Evolutionary conservation across 148 eudicot genomes (phyloP).

Genomic region (Fagopyrum tataricum): DNA sequence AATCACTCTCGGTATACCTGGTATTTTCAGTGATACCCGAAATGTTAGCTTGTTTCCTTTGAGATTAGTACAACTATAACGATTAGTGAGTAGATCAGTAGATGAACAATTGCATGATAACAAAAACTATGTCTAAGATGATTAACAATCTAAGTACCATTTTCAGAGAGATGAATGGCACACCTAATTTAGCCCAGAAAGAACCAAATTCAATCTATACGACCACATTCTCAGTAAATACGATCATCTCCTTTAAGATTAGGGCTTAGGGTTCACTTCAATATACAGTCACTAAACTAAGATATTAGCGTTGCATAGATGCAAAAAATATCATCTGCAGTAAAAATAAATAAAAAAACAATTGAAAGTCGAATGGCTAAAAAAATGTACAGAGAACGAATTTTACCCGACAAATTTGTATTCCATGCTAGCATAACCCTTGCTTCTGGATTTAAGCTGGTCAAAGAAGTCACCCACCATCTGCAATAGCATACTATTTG

Average conservation of each 20-base stretch:
- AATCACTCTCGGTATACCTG: constrained; percentile 85
- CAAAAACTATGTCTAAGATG: not conserved
- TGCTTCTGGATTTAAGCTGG: constrained; percentile 94
- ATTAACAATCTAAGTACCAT: not conserved
- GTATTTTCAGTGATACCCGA: constrained; percentile 16
- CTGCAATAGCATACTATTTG: constrained; percentile 29
- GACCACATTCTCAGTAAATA: not conserved
- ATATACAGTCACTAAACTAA: no score
- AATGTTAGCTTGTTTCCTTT: constrained; percentile 1
- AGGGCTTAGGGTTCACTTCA: no score
- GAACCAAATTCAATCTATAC: not conserved
- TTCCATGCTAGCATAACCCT: constrained; percentile 99
- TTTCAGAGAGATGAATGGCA: not conserved
- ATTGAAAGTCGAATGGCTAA: not conserved
- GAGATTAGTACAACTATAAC: not conserved
- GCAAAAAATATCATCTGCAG: not conserved
- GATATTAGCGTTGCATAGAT: not conserved
- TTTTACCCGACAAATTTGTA: constrained; percentile 76
- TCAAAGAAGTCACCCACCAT: constrained; percentile 99
- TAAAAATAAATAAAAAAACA: not conserved
- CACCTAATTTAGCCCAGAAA: not conserved
- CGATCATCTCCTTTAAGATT: no score
- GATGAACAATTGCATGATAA: not conserved
- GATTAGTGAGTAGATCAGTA: not conserved
- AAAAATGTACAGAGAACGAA: no score